These are phyloP conservation scores for Aurinia saxatilis DNA, from an alignment of 345 rosid species.

Conservation along the genomic window DNA sequence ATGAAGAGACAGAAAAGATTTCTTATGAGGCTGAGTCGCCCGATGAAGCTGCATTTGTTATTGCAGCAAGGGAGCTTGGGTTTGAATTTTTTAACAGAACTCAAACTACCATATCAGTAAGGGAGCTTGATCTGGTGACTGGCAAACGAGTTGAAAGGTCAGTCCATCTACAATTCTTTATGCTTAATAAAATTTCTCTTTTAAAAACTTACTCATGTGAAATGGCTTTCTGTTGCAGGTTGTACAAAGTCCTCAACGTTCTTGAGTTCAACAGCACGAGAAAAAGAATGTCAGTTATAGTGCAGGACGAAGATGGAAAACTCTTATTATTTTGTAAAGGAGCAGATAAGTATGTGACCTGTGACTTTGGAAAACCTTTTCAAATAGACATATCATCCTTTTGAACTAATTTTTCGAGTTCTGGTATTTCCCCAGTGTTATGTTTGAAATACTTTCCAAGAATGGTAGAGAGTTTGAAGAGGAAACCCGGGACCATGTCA, in stretches of 20 bases:
- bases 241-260: constrained; percentile 57
- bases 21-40: constrained; percentile 95
- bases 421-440: constrained; percentile 44
- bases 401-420: background rate
- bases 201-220: background rate
- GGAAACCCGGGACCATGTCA: constrained; percentile 66
- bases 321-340: constrained; percentile 73
- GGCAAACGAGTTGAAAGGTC: constrained; percentile 70
- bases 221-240: constrained; percentile 39
- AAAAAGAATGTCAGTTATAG: constrained; percentile 91
- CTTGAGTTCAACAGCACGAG: constrained; percentile 82
- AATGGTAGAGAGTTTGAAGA: constrained; percentile 54
- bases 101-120: constrained; percentile 53
- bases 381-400: background rate
- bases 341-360: constrained; percentile 70
- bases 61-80: constrained; percentile 93
- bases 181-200: background rate
- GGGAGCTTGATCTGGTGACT: constrained; percentile 47
- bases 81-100: constrained; percentile 76
- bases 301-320: constrained; percentile 66
- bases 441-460: constrained; percentile 76
- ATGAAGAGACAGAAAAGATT: constrained; percentile 57
- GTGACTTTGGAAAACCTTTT: background rate
- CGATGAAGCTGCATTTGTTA: constrained; percentile 93
- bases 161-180: constrained; percentile 18